Conservation (phyloP, 164 flowering plant genomes). For the Cinnamomum micranthum region DNA sequence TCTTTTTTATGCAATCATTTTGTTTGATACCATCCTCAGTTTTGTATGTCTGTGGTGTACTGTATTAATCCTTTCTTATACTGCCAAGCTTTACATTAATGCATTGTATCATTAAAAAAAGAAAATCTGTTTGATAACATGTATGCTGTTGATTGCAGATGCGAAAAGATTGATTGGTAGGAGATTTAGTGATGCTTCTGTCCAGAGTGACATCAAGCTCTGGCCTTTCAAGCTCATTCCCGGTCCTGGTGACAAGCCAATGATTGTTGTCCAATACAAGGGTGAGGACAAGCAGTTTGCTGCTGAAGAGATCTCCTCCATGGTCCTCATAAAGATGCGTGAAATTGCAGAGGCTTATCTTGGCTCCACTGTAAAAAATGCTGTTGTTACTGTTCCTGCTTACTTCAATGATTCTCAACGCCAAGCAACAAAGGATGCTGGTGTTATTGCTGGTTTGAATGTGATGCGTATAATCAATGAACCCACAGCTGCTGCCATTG, state of each 20-base stretch:
- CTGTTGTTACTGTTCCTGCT: constrained; percentile 75
- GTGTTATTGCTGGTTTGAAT: constrained; percentile 64
- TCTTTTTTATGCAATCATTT: too few relatives aligned
- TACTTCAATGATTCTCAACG: constrained; percentile 74
- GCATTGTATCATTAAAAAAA: too few relatives aligned
- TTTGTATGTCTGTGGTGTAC: too few relatives aligned
- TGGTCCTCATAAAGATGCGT: constrained; percentile 63
- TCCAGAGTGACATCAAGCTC: constrained; percentile 44
- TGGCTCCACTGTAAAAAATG: constrained; percentile 52
- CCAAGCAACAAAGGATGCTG: constrained; percentile 77
- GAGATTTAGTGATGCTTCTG: constrained; percentile 38
- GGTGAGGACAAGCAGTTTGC: constrained; percentile 65
- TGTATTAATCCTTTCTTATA: too few relatives aligned
- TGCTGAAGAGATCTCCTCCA: constrained; percentile 65
- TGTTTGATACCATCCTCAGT: too few relatives aligned
- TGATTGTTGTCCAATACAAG: constrained; percentile 51
- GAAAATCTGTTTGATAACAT: too few relatives aligned
- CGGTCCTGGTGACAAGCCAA: constrained; percentile 51
- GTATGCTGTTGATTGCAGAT: constrained; percentile 23
- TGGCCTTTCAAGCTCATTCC: constrained; percentile 62
- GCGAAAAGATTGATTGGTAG: constrained; percentile 60
- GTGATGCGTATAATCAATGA: constrained; percentile 69
- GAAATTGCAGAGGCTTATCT: constrained; percentile 68
- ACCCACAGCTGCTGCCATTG: constrained; percentile 76
- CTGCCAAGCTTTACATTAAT: too few relatives aligned